phyloP scores from a whole-genome alignment of 75 land plant genomes.

The Pinus tabuliformis region DNA sequence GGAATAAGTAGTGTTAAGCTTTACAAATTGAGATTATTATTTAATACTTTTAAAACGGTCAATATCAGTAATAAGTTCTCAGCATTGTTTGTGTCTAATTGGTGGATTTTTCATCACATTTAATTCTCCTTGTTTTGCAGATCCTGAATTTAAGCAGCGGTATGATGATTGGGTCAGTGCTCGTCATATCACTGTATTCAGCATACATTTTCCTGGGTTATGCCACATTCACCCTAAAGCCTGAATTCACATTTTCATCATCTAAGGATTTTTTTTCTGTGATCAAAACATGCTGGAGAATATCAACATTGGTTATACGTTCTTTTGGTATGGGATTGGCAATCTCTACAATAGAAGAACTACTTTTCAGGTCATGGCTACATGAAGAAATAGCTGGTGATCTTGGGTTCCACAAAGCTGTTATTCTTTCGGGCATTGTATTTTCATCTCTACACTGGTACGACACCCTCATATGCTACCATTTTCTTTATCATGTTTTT shows the following conservation, averaged over 20 bases:
- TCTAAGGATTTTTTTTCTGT: slow-evolving; percentile 4
- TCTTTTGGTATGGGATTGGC: slow-evolving; percentile 38
- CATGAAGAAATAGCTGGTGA: slow-evolving; percentile 82
- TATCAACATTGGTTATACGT: slow-evolving; percentile 30
- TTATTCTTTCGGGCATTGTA: slow-evolving; percentile 70
- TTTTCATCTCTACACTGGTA: slow-evolving; percentile 85
- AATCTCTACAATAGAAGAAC: slow-evolving; percentile 35
- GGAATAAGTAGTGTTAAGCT: background rate
- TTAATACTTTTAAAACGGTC: background rate
- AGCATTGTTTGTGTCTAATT: no score
- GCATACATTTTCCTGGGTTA: slow-evolving; percentile 42
- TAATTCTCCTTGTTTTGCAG: slow-evolving; percentile 31
- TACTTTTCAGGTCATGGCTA: slow-evolving; percentile 53
- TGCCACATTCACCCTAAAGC: slow-evolving; percentile 34
- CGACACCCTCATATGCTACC: background rate
- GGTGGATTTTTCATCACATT: background rate
- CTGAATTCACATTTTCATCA: slow-evolving; percentile 8
- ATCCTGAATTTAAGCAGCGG: slow-evolving; percentile 41
- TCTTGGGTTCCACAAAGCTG: slow-evolving; percentile 71
- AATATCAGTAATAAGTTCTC: no score
- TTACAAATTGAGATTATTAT: background rate
- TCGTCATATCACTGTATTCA: slow-evolving; percentile 41
- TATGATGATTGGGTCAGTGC: slow-evolving; percentile 38
- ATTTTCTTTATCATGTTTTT: no score
- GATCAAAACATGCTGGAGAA: slow-evolving; percentile 28